These are phyloP conservation scores for Rostrohypoxylon terebratum DNA, from an alignment of 495 filamentous ascomycete species.

Conservation along the genomic window DNA sequence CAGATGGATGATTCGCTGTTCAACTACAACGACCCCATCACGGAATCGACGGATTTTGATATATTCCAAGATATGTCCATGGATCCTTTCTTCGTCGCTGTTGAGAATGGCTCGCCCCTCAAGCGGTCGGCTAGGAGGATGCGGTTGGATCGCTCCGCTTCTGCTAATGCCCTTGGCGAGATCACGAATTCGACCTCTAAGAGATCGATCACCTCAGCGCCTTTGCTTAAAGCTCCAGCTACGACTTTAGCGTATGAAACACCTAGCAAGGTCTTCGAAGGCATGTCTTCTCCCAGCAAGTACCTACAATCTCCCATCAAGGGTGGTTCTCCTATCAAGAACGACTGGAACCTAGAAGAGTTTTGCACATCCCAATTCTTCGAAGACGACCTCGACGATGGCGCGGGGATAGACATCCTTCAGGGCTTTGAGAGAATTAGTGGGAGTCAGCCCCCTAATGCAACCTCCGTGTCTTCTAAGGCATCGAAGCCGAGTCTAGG, in stretches of 20 bases:
- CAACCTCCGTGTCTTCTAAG: slow-evolving; percentile 45
- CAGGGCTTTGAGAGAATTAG: slow-evolving; percentile 94
- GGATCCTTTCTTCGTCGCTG: slow-evolving; percentile 60
- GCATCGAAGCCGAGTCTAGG: slow-evolving; percentile 53
- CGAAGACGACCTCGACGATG: slow-evolving; percentile 69
- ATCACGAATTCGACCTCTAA: slow-evolving; percentile 68
- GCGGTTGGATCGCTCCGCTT: slow-evolving; percentile 67
- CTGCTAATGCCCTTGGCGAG: slow-evolving; percentile 73
- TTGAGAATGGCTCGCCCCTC: slow-evolving; percentile 76
- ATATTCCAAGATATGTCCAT: slow-evolving; percentile 74
- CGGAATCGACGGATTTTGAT: slow-evolving; percentile 70
- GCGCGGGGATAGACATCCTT: slow-evolving; percentile 81
- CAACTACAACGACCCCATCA: slow-evolving; percentile 60
- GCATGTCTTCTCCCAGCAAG: slow-evolving; percentile 63
- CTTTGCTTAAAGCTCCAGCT: slow-evolving; percentile 59
- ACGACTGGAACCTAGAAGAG: slow-evolving; percentile 63
- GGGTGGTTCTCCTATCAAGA: slow-evolving; percentile 60
- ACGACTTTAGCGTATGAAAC: slow-evolving; percentile 60
- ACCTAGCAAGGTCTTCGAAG: slow-evolving; percentile 66
- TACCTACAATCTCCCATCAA: slow-evolving; percentile 68
- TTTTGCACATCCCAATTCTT: slow-evolving; percentile 66
- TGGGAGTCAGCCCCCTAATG: slow-evolving; percentile 52
- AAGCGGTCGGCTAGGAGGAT: slow-evolving; percentile 77
- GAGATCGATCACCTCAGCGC: slow-evolving; percentile 59
- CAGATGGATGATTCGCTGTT: slow-evolving; percentile 63